These are phyloP conservation scores for Zymoseptoria brevis DNA, from an alignment of 2,329 filamentous ascomycete species.

Conservation along the genomic window DNA sequence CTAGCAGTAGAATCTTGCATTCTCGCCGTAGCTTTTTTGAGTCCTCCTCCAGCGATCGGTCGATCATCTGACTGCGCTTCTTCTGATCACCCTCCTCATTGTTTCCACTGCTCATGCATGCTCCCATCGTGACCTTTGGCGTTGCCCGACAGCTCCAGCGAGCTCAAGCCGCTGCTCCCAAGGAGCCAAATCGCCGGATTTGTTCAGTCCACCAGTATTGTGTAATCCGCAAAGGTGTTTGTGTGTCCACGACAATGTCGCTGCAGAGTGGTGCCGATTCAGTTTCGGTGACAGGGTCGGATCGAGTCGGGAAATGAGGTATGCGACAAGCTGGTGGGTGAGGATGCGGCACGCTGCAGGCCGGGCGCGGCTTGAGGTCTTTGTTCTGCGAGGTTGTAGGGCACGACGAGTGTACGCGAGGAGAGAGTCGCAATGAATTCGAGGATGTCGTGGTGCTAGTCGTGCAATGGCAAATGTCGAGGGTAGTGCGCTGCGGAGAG, in stretches of 20 bases:
- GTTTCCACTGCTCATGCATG: constrained; percentile 84
- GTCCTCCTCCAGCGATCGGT: constrained; percentile 88
- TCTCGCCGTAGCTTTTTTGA: constrained; percentile 85
- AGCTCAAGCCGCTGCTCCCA: constrained; percentile 17
- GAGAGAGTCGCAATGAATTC: neutral
- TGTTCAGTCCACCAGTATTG: constrained; percentile 13
- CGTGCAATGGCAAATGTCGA: neutral
- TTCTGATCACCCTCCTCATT: constrained; percentile 81
- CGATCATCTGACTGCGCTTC: constrained; percentile 94
- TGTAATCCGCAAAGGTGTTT: neutral
- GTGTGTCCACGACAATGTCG: neutral
- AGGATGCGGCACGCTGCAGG: constrained; percentile 16
- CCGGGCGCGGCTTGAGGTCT: constrained; percentile 8
- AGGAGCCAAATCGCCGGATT: constrained; percentile 16
- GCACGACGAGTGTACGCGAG: constrained; percentile 3
- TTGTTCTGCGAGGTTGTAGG: constrained; percentile 8
- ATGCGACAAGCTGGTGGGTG: constrained; percentile 1
- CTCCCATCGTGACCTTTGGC: constrained; percentile 59
- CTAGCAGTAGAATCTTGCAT: constrained; percentile 96
- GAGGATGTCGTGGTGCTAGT: neutral
- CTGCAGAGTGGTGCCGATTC: neutral
- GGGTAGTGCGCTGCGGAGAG: neutral
- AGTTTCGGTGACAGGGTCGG: constrained; percentile 1
- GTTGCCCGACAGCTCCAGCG: constrained; percentile 21
- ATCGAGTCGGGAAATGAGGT: neutral